Evolutionary conservation across 1,139 yeast genomes (phyloP), one percentile per base, ranked within the genome.

Genomic region (Blastobotrys elegans): DNA sequence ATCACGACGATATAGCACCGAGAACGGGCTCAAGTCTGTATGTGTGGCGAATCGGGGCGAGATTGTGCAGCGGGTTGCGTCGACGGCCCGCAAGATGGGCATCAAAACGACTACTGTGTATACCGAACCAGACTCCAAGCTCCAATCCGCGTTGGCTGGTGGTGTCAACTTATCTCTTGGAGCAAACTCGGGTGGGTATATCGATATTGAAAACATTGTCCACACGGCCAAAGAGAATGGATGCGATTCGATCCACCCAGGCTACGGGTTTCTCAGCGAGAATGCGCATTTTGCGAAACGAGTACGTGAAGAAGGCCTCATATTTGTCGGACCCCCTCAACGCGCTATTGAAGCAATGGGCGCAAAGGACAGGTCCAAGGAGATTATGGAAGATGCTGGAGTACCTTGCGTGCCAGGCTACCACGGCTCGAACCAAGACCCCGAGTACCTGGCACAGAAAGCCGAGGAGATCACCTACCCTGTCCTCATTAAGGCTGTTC

Each of bases 351-450:
- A 64, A 48, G 65, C 66, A 8, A 64, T 65, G 67, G 68, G 68
- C 6, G 65, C 67, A 46, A 64, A 64, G 48, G 63, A 63, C 34
- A 49, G 60, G 26, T 64, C 68, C 21, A 64, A 64, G 48, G 65
- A 64, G 45, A 64, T 65, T 46, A 64, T 64, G 67, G 63, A 62
- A 33, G 58, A 52, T 3, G 68, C 68, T 6, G 63, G 66, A 32
- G 77, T 74, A 4, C 77, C 78, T 1, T 67, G 72, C 32, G 76
- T 74, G n/a, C 78, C 78, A 5, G 78, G 78, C 3, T 67, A 74
- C 32, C 72, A 64, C 39, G 66, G 75, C 5, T 48, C 56, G 13
- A 66, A 73, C 47, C 66, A 63, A 32, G 67, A 65, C 36, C 56
- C 62, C 1, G 58, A 59, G 2, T 65, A 62, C 36, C 62, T 74